Evolutionary conservation across 768 basidiomycete genomes (phyloP), one percentile per base, ranked within the genome.

Genomic region (Lyophyllum semitale): DNA sequence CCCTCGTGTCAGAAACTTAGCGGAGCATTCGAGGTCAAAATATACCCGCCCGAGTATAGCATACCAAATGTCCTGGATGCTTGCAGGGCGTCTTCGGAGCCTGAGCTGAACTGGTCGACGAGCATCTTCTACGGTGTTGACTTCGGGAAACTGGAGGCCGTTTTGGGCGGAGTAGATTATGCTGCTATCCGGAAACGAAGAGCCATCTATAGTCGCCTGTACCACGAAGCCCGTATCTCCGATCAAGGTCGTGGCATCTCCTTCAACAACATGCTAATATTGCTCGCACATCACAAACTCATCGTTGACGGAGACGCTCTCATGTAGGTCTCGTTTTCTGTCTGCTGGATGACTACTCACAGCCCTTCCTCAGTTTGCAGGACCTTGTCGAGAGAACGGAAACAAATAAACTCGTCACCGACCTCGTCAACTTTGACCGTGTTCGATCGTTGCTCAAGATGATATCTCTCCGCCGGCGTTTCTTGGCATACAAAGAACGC

Each of bases 271-370:
- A 96, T 96, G 91, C 80, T 98, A 2, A 67, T 90, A 30, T 73
- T 98, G 42, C 74, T 98, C 37, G 89, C 92, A 1, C 96, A 97
- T 67, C 88, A 98, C 73, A 95, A 92, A 69, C 73, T 98, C 48
- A 93, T 98, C 59, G 82, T 92, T 47, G 94, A 97, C 71, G 84
- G 83, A 25, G 90, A 93, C 27, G 95, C 95, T 13, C 73, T 98
- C 23, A 82, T 86, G 95, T 96, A 69, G 67, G 92, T 82, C 13
- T 30, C 18, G 26, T 37, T 35, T 22, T 6, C 9, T 25, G 37
- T 20, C 32, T 9, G 32, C 4, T 22, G 18, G 9, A 26, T 13
- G 7, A 12, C 27, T 40, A 48, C 58, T 65, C 37, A 65, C 54
- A 12, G 41, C 20, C 40, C 35, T 22, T 54, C 8, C 22, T 2